Conservation (phyloP, 331 rosid genomes). For the Ulmus americana region DNA sequence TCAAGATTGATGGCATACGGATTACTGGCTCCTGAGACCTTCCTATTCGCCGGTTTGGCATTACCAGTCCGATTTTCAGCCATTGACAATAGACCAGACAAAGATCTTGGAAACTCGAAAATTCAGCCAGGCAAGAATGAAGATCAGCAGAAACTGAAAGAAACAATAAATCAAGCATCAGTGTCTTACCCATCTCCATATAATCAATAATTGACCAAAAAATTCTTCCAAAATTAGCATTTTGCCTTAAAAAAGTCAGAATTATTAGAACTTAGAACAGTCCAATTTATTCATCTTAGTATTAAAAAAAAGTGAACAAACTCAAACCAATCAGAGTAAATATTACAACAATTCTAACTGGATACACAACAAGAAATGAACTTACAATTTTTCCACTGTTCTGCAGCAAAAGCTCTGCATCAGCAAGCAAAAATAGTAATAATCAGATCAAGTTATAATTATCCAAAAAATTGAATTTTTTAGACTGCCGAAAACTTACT, state of each 20-base stretch:
- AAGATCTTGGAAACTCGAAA: not conserved
- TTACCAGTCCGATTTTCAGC: slow-evolving; percentile 30
- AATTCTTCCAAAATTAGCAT: too few species aligned
- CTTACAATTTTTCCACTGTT: not conserved
- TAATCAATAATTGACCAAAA: not conserved
- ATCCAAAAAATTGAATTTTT: not conserved
- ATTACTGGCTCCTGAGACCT: slow-evolving; percentile 19
- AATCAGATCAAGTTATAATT: slow-evolving; percentile 1
- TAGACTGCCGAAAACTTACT: not conserved
- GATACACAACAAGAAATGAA: not conserved
- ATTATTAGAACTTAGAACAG: too few species aligned
- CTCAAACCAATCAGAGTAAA: not conserved
- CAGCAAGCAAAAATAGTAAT: not conserved
- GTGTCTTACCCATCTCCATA: not conserved
- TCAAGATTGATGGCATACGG: slow-evolving; percentile 30
- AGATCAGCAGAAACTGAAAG: slow-evolving; percentile 23
- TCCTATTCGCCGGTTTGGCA: slow-evolving; percentile 26
- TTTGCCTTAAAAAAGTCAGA: too few species aligned
- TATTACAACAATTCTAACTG: not conserved
- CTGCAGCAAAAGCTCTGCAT: slow-evolving; percentile 4
- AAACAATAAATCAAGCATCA: slow-evolving; percentile 9
- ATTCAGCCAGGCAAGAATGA: slow-evolving; percentile 5
- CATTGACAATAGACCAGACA: slow-evolving; percentile 15
- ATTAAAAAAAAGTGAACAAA: not conserved
- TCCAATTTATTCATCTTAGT: not conserved